A percentile compares a stretch with the other conserved stretches of the same genome.
These are phyloP conservation scores for Boechera retrofracta DNA, from an alignment of 345 rosid species.

Conservation along the genomic window DNA sequence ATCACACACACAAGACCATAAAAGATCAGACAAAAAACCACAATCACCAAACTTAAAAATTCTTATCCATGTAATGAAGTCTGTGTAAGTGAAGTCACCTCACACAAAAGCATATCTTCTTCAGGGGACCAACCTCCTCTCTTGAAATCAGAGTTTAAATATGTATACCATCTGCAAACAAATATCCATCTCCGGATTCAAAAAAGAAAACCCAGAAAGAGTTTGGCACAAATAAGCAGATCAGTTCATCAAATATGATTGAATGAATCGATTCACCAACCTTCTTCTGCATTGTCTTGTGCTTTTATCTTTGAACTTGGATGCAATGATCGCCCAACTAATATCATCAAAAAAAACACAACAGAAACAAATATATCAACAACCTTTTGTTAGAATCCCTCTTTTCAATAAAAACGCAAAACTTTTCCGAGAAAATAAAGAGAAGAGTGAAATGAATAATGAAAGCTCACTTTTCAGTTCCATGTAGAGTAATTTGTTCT, in stretches of 20 bases:
- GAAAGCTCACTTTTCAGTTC: slow-evolving; percentile 80
- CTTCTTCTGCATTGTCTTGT: slow-evolving; percentile 99
- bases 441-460: slow-evolving; percentile 5
- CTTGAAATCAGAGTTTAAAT: slow-evolving; percentile 94
- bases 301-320: slow-evolving; percentile 91
- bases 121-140: slow-evolving; percentile 99
- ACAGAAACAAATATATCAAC: neutral
- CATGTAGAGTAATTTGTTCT: slow-evolving; percentile 79
- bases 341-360: slow-evolving; percentile 25
- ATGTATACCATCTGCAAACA: slow-evolving; percentile 86
- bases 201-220: neutral
- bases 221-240: neutral
- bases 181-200: neutral
- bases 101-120: slow-evolving; percentile 90
- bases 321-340: slow-evolving; percentile 95
- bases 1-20: neutral
- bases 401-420: neutral
- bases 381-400: slow-evolving; percentile 18
- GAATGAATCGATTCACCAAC: slow-evolving; percentile 46
- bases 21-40: slow-evolving; percentile 8
- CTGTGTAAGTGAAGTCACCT: slow-evolving; percentile 52
- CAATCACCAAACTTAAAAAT: slow-evolving; percentile 10
- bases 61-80: slow-evolving; percentile 26
- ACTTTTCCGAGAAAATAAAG: neutral
- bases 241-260: neutral